phyloP scores from a whole-genome alignment of 148 eudicot genomes.

The Cornus controversa region DNA sequence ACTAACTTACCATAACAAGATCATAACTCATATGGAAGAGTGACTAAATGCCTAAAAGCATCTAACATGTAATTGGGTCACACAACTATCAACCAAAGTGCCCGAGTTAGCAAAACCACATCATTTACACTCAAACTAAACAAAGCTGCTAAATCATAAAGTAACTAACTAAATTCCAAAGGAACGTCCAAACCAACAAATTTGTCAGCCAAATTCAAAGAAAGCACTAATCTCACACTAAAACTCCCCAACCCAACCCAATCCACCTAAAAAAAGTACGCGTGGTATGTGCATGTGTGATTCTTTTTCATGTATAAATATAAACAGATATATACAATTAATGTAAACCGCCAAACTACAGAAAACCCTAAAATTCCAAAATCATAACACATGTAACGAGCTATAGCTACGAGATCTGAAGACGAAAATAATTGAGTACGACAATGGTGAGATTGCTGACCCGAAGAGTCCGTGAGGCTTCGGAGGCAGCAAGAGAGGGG shows the following conservation, averaged over 20 bases:
- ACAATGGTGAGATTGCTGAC: slow-evolving; percentile 26
- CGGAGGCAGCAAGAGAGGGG: slow-evolving; percentile 57
- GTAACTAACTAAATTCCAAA: not conserved
- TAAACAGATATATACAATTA: not conserved
- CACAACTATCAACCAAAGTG: not conserved
- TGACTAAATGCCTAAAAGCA: not conserved
- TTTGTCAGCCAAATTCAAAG: too few relatives aligned
- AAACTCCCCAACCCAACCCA: too few relatives aligned
- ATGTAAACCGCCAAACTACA: not conserved
- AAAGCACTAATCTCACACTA: not conserved
- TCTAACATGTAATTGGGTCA: not conserved
- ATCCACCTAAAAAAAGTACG: too few relatives aligned
- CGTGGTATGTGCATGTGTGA: too few relatives aligned
- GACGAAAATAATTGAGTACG: slow-evolving; percentile 1
- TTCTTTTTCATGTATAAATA: too few relatives aligned
- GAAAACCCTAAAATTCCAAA: slow-evolving; percentile 13
- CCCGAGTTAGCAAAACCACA: not conserved
- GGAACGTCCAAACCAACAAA: not conserved
- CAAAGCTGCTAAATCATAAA: not conserved
- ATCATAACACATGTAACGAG: not conserved
- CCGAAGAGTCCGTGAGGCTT: slow-evolving; percentile 88
- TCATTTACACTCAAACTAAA: not conserved
- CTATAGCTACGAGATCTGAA: slow-evolving; percentile 10
- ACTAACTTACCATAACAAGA: not conserved
- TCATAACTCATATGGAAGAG: not conserved